phyloP scores from a whole-genome alignment of 768 basidiomycete genomes.

The Mycena olivaceomarginata region DNA sequence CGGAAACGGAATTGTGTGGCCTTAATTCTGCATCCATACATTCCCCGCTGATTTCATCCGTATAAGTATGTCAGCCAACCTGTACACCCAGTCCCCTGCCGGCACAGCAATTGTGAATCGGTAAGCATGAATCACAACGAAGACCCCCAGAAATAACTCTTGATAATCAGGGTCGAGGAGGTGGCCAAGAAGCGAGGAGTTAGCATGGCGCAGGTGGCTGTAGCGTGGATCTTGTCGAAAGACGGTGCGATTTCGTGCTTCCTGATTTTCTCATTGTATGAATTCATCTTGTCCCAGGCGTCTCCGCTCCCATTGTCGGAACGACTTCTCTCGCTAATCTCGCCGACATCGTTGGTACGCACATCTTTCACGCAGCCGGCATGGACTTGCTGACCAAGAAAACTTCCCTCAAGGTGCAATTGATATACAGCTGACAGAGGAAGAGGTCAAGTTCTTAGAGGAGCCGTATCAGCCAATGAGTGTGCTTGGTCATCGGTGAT shows the following conservation, averaged over 20 bases:
- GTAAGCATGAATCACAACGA: too few species aligned
- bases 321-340: not conserved
- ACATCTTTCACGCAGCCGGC: too few species aligned
- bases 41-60: too few species aligned
- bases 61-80: not conserved
- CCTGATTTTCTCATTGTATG: not conserved
- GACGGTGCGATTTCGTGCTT: conserved; percentile 45
- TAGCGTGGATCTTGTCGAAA: conserved; percentile 67
- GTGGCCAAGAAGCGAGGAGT: conserved; percentile 64
- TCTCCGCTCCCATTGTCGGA: not conserved
- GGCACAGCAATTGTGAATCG: not conserved
- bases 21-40: too few species aligned
- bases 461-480: not conserved
- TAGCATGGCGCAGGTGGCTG: conserved; percentile 67
- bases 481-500: not conserved
- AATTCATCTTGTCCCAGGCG: not conserved
- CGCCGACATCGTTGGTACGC: not conserved
- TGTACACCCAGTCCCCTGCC: not conserved
- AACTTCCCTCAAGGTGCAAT: not conserved
- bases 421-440: not conserved
- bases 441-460: not conserved
- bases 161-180: conserved; percentile 60
- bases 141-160: too few species aligned
- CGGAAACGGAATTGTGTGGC: conserved; percentile 6
- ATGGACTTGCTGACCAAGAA: too few species aligned